Evolutionary conservation across 2,329 filamentous ascomycete genomes (phyloP), one percentile per base, ranked within the genome.

Genomic region (Diaporthe nobilis): DNA sequence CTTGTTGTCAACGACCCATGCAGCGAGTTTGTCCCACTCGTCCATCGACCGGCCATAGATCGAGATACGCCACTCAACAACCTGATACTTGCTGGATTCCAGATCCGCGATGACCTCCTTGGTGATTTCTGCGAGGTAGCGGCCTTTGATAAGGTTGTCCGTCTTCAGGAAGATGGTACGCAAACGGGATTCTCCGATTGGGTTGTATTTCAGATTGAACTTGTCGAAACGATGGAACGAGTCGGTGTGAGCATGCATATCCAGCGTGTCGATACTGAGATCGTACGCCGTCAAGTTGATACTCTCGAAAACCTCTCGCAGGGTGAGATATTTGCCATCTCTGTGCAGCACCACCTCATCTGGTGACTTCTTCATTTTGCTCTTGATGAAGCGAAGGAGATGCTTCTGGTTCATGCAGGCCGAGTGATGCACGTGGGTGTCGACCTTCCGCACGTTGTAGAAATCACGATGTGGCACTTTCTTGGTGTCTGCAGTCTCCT

Each of bases 391-490:
- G 73, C 97, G 95, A 77, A 99, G 88, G 75, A 99, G 87, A 89
- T 99, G 97, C 86, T 99, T 99, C 85, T 99, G 97, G 82, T 99
- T 99, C 97, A 99, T 99, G 84, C 97, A 99, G 34, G 97, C 97
- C 22, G 97, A 99, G 84, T 99, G 97, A 83, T 99, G 97, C 80
- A 99, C 97, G 89, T 99, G 97, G 12, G 97, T 99, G 82, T 99
- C 97, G 70, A 99, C 97, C 84, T 99, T 99, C 82, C 97, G 91
- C 67, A 99, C 97, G 82, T 99, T 99, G 88, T 99, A 99, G 82
- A 99, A 99, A 85, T 99, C 97, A 87, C 97, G 92, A 85, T 99
- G 97, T 3, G 97, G 97, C 73, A 98, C 97, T 80, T 94, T 96
- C 84, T 99, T 99, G 83, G 95, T 98, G 86, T 99, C 97, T 76